A percentile compares a stretch with the other conserved stretches of the same genome.
phyloP scores from a whole-genome alignment of 1,139 yeast genomes.

The Magnusiomyces starmeri region DNA sequence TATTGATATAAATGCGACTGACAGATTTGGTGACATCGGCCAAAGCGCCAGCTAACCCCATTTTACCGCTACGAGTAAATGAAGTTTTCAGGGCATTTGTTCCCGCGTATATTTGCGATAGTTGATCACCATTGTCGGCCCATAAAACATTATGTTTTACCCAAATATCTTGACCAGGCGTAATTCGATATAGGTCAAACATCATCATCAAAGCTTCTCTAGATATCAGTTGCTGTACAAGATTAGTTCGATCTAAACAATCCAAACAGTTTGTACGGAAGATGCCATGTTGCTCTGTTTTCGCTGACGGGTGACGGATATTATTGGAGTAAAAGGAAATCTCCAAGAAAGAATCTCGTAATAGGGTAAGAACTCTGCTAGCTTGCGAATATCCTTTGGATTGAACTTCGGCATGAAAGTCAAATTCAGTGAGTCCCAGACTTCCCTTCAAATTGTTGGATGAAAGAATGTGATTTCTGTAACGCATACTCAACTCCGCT shows the following conservation, averaged over 20 bases:
- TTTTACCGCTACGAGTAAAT: conserved; percentile 87
- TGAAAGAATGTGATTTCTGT: conserved; percentile 47
- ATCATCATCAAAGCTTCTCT: conserved; percentile 59
- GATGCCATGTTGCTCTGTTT: conserved; percentile 78
- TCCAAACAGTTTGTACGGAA: conserved; percentile 92
- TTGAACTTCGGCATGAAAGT: conserved; percentile 87
- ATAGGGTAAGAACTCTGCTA: conserved; percentile 53
- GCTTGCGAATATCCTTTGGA: conserved; percentile 87
- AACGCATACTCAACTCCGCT: conserved; percentile 61
- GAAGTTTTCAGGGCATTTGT: conserved; percentile 94
- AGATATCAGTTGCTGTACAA: conserved; percentile 83
- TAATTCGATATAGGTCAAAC: conserved; percentile 44
- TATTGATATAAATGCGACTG: conserved; percentile 89
- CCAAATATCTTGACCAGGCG: conserved; percentile 44
- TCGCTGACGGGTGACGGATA: conserved; percentile 36
- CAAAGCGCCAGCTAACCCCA: conserved; percentile 92
- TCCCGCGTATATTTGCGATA: conserved; percentile 94
- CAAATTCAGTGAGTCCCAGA: conserved; percentile 64
- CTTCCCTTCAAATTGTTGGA: conserved; percentile 39
- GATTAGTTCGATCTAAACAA: conserved; percentile 89
- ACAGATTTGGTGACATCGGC: conserved; percentile 96
- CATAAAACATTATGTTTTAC: conserved; percentile 71
- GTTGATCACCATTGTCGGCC: conserved; percentile 98
- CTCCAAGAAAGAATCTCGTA: conserved; percentile 59
- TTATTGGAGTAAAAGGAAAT: conserved; percentile 77